These are phyloP conservation scores for Botryotinia calthae DNA, from an alignment of 2,329 filamentous ascomycete species.

Conservation along the genomic window DNA sequence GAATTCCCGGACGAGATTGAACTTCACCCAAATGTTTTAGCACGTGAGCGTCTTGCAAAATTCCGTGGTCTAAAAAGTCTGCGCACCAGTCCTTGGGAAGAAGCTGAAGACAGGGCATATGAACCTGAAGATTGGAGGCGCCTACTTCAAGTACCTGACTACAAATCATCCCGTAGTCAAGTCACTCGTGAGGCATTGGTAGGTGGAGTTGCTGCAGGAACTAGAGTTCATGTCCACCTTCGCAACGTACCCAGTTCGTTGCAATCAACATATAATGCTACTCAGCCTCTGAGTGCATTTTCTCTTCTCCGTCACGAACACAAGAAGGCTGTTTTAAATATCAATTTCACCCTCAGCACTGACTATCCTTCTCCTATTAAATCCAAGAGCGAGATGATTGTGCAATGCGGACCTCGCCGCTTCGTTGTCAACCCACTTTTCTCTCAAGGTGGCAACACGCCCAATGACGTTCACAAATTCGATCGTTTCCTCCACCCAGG, in stretches of 20 bases:
- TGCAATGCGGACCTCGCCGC: slow-evolving; percentile 86
- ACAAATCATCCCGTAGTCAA: slow-evolving; percentile 76
- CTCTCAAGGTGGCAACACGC: slow-evolving; percentile 83
- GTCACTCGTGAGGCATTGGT: slow-evolving; percentile 78
- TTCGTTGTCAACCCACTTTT: slow-evolving; percentile 88
- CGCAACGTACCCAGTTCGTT: slow-evolving; percentile 55
- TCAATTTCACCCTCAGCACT: slow-evolving; percentile 80
- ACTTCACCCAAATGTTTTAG: slow-evolving; percentile 80
- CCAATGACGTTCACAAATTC: slow-evolving; percentile 97
- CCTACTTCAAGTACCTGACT: slow-evolving; percentile 83
- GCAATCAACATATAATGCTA: slow-evolving; percentile 51
- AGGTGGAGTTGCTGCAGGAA: slow-evolving; percentile 84
- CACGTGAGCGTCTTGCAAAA: slow-evolving; percentile 77
- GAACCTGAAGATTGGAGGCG: slow-evolving; percentile 89
- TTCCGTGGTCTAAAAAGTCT: slow-evolving; percentile 93
- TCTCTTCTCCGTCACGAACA: slow-evolving; percentile 92
- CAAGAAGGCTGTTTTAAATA: slow-evolving; percentile 87
- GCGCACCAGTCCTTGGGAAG: slow-evolving; percentile 83
- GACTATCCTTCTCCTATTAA: slow-evolving; percentile 75
- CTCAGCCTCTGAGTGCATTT: slow-evolving; percentile 70
- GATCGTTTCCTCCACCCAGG: slow-evolving; percentile 89
- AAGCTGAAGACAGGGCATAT: slow-evolving; percentile 78
- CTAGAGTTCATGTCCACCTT: slow-evolving; percentile 77
- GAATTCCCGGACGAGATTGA: slow-evolving; percentile 99
- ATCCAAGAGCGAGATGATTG: slow-evolving; percentile 86